Base-by-base conservation (phyloP, 768 basidiomycete species). In the Podaxis carcinomalis region DNA sequence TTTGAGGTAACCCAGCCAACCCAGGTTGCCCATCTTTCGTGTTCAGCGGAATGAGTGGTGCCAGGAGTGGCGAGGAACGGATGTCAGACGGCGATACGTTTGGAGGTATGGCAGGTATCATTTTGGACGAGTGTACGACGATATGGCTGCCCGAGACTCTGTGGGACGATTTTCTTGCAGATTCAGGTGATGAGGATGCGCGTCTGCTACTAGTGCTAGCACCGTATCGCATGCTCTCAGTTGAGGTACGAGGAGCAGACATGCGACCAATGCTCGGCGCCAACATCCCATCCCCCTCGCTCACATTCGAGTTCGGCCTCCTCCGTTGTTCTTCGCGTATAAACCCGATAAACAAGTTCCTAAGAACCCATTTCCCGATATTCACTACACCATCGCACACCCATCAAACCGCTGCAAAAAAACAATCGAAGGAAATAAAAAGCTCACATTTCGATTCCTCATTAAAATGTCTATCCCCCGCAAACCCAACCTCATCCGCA, bases 361-460 rank as follows among this genome's bases (percentile, higher is more conserved):
- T 82, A 21, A 96, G 73, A 1, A 93, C 84, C 92, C 93, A 95
- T 75, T 92, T 95, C 1, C 93, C 95, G 49, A 96, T 78, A 70
- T 95, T 96, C 65, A 96, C 95, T 97, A 21, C 11, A 10, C 46
- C 46, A 47, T 7, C 21, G 23, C 14, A 32, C 11, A 16, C 39
- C 19, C 16, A 47, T n/a, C 9, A 47, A 11, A 19, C 19, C 46
- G 10, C 14, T 23, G 19, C 10, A 19, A 42, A 2, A n/a, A n/a
- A 11, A 23, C 47, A 49, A 49, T 10, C 9, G 59, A 62, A 62
- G 39, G 59, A 56, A 55, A n/a, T n/a, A n/a, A n/a, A 28, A 19
- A 42, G 83, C 90, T 70, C 66, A 94, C 96, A 68, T 72, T 95
- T 86, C 14, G 85, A 78, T 67, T 98, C 96, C 57, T 95, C 93